A percentile compares a stretch with the other conserved stretches of the same genome.
These are phyloP conservation scores for Oenanthe sinensis DNA, from an alignment of 129 eudicot genomes.

Conservation along the genomic window DNA sequence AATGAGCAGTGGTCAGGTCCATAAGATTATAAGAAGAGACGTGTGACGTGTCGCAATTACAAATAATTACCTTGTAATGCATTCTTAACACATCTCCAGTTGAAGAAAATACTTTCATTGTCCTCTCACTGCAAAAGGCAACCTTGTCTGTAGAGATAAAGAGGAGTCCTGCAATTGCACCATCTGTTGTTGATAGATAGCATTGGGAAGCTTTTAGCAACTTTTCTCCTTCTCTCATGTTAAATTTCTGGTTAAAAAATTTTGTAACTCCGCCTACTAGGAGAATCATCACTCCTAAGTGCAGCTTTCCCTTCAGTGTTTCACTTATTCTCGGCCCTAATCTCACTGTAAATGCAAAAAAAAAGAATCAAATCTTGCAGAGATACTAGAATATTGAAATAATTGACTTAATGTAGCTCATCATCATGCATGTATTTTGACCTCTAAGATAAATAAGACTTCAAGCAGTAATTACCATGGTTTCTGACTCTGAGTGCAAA, in stretches of 20 bases:
- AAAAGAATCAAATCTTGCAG: neutral
- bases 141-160: slow-evolving; percentile 30
- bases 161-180: slow-evolving; percentile 29
- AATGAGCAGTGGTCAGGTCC: neutral
- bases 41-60: neutral
- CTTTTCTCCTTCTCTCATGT: slow-evolving; percentile 18
- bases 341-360: slow-evolving; percentile 20
- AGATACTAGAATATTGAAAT: neutral
- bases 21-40: neutral
- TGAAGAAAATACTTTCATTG: slow-evolving; percentile 23
- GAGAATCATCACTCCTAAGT: slow-evolving; percentile 24
- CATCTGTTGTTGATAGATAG: slow-evolving; percentile 29
- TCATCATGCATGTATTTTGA: neutral
- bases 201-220: slow-evolving; percentile 25
- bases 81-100: slow-evolving; percentile 21
- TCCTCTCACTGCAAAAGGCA: slow-evolving; percentile 25
- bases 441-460: neutral
- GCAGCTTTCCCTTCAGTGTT: slow-evolving; percentile 32
- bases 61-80: slow-evolving; percentile 20
- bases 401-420: neutral
- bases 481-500: slow-evolving; percentile 11
- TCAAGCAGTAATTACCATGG: slow-evolving; percentile 9
- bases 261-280: slow-evolving; percentile 15
- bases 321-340: slow-evolving; percentile 21
- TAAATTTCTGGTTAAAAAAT: slow-evolving; percentile 18